Base-by-base conservation (phyloP, 768 basidiomycete genomes). In the Leccinum sublutescens region DNA sequence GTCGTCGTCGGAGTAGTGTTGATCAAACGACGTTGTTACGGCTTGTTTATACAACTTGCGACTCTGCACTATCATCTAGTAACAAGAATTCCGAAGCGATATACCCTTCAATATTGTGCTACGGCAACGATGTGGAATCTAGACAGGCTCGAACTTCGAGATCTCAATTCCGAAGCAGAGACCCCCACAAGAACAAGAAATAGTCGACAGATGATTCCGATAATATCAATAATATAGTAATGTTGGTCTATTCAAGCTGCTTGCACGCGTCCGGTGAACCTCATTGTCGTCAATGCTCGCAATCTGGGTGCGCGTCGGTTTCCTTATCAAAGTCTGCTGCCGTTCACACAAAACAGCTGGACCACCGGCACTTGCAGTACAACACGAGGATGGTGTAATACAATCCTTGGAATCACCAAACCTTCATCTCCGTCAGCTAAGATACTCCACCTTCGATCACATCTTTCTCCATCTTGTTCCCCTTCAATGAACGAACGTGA, bases 401-500 rank as follows among this genome's bases (percentile, higher is more conserved):
- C 60, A 27, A n/a, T 17, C 5, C 38, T n/a, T 6, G 3, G 23
- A 52, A 21, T 47, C 45, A 21, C 53, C 55, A 67, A 38, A 53
- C 62, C 45, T 61, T 23, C 17, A n/a, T 62, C 47, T 61, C 60
- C 33, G 68, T 89, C 71, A 93, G 73, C 56, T 79, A 77, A 47
- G 82, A 80, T 8, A 93, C 85, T 1, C 85, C 88, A 34, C 43
- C 4, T 29, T 73, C 71, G 8, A 73, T 59, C 12, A 52, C 60
- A 52, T 75, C 81, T 52, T 89, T 89, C n/a, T 82, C 71, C 11
- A 56, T 58, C 40, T 81, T 72, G 15, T 25, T 66, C 54, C 65
- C 68, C 73, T 92, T 95, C 68, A 97, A 70, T 53, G 77, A 72
- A 33, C 91, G 81, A 15, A 98, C 90, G 23, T 80, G 67, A 50